These are phyloP conservation scores for Helenozyma baotianmanensis DNA, from an alignment of 805 yeast genomes.

Conservation along the genomic window DNA sequence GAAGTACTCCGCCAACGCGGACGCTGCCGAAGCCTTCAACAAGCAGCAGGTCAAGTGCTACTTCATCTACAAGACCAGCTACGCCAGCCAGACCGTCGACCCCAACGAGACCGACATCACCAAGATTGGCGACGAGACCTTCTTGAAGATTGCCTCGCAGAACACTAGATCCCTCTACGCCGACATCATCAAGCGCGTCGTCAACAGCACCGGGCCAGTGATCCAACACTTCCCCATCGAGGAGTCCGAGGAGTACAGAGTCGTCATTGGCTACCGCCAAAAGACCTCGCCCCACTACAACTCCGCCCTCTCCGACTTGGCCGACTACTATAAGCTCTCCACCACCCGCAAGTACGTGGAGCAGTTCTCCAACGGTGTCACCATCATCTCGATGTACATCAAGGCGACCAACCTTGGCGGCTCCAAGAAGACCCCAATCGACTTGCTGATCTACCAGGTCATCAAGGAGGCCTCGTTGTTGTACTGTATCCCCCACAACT, in stretches of 20 bases:
- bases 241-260: conserved; percentile 76
- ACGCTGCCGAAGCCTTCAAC: conserved; percentile 21
- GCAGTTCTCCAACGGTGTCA: conserved; percentile 84
- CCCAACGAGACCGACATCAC: conserved; percentile 49
- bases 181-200: conserved; percentile 64
- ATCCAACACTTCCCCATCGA: conserved; percentile 81
- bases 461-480: conserved; percentile 90
- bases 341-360: conserved; percentile 91
- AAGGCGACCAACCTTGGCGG: conserved; percentile 24
- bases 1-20: conserved; percentile 20
- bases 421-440: conserved; percentile 45
- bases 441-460: conserved; percentile 80
- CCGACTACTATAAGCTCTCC: conserved; percentile 80
- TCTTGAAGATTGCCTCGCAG: conserved; percentile 68
- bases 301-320: conserved; percentile 80
- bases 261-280: conserved; percentile 83
- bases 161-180: conserved; percentile 79
- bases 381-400: conserved; percentile 83
- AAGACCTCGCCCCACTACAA: conserved; percentile 81
- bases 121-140: conserved; percentile 72
- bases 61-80: conserved; percentile 72
- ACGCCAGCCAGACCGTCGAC: conserved; percentile 16
- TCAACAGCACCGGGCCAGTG: conserved; percentile 82
- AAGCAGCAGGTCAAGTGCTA: conserved; percentile 60
- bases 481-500: conserved; percentile 85